Conservation (phyloP, 495 filamentous ascomycete genomes). For the Penicillium nucicola region DNA sequence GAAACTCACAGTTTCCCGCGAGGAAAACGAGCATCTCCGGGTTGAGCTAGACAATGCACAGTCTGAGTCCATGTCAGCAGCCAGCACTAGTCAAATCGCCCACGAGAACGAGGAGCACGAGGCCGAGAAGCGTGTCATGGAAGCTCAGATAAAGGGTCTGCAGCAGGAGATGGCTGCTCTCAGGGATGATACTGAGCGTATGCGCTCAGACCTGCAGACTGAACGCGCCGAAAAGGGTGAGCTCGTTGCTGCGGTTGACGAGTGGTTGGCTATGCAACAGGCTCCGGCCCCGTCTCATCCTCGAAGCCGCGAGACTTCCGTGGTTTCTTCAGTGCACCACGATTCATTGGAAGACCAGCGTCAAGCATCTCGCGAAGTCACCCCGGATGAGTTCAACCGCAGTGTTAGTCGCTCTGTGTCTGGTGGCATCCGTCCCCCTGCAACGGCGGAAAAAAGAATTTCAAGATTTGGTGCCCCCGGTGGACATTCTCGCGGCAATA, state of each 20-base stretch:
- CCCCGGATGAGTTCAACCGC: slow-evolving; percentile 21
- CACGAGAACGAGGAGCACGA: slow-evolving; percentile 51
- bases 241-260: slow-evolving; percentile 86
- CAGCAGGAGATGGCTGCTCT: slow-evolving; percentile 63
- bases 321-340: slow-evolving; percentile 14
- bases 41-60: slow-evolving; percentile 62
- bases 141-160: slow-evolving; percentile 67
- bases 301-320: slow-evolving; percentile 15
- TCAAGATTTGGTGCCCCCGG: slow-evolving; percentile 29
- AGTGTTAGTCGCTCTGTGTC: slow-evolving; percentile 26
- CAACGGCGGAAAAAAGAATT: slow-evolving; percentile 32
- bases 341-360: slow-evolving; percentile 13
- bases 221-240: slow-evolving; percentile 93
- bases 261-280: slow-evolving; percentile 68
- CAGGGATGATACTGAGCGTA: slow-evolving; percentile 59
- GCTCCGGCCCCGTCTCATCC: slow-evolving; percentile 12
- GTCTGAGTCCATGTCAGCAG: slow-evolving; percentile 49
- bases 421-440: slow-evolving; percentile 35
- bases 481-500: slow-evolving; percentile 37
- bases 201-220: slow-evolving; percentile 60
- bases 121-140: slow-evolving; percentile 48
- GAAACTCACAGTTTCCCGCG: slow-evolving; percentile 60
- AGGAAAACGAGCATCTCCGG: slow-evolving; percentile 71
- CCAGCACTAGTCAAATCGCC: slow-evolving; percentile 32
- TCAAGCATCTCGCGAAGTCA: slow-evolving; percentile 12